A percentile compares a stretch with the other conserved stretches of the same genome.
Conservation (phyloP, 2,329 filamentous ascomycete genomes). For the Monilinia polystroma region DNA sequence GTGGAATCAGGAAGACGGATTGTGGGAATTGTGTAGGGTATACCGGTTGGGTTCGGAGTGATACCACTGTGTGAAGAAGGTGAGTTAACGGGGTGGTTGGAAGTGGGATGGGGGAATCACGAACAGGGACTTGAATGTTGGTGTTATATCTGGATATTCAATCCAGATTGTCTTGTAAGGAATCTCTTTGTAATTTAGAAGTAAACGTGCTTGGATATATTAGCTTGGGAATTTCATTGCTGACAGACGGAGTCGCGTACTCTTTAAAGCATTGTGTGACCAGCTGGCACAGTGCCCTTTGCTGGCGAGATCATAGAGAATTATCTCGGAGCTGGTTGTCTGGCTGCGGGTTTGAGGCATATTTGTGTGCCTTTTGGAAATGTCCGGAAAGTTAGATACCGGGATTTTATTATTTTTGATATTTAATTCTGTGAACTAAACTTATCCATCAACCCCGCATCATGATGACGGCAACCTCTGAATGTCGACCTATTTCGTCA, state of each 20-base stretch:
- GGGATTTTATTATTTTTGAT: no score
- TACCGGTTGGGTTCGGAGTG: constrained; percentile 36
- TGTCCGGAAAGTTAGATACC: no score
- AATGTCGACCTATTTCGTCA: neutral
- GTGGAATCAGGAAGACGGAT: constrained; percentile 55
- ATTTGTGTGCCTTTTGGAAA: neutral
- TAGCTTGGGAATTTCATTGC: neutral
- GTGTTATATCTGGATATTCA: constrained; percentile 64
- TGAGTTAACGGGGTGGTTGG: constrained; percentile 11
- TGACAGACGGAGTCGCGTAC: constrained; percentile 43
- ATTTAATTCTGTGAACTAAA: neutral
- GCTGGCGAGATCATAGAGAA: constrained; percentile 63
- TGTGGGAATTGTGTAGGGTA: constrained; percentile 55
- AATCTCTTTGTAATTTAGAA: constrained; percentile 66
- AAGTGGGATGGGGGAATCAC: constrained; percentile 29
- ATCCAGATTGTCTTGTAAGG: constrained; percentile 69
- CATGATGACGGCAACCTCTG: no score
- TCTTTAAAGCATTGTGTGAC: constrained; percentile 72
- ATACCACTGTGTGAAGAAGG: constrained; percentile 43
- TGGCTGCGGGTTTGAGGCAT: constrained; percentile 4
- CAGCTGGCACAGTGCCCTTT: constrained; percentile 51
- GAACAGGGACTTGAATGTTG: constrained; percentile 55
- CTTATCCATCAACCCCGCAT: constrained; percentile 1
- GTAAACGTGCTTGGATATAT: constrained; percentile 48
- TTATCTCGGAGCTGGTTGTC: constrained; percentile 39